Base-by-base conservation (phyloP, 768 basidiomycete species). In the Rhodosporidiobolus odoratus region DNA sequence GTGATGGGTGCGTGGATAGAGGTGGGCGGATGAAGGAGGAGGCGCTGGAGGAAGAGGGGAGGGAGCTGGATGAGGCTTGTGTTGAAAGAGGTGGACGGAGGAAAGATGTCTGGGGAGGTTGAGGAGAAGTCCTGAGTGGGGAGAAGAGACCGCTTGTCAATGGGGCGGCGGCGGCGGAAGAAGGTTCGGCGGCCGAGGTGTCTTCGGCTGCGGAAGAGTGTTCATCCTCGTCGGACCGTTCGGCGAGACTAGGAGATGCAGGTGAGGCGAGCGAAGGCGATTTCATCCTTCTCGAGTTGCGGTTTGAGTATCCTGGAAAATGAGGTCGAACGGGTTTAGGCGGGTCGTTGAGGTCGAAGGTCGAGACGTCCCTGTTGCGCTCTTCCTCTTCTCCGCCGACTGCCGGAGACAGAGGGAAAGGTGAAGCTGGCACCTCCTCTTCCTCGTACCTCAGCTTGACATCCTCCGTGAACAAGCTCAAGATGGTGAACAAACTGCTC, bases 401-500 rank as follows among this genome's bases (percentile, higher is more conserved):
- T 8, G 47, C 38, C 7, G 17, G 25, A 16, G 27, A 8, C 37
- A 25, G 23, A 30, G 30, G 45, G 30, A n/a, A n/a, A n/a, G n/a
- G n/a, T n/a, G n/a, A n/a, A n/a, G n/a, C n/a, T n/a, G n/a, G n/a
- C n/a, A 23, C 48, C 48, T n/a, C 32, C 12, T 74, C 75, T 47
- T 90, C 88, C 79, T 92, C 89, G 92, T 95, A 98, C 72, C 90
- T 89, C 40, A 83, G 74, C 68, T 80, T 79, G 72, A 83, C 79
- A 58, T 81, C 81, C 80, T 97, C 95, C 9, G 96, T 99, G 82
- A 99, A 98, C 57, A 99, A 85, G 72, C 89, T 89, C 58, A 99
- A 84, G 79, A 99, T 99, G 10, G 93, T 97, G 81, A 99, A 99
- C 48, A 98, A 83, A 77, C 91, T 94, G 34, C 92, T 95, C 19